Base-by-base conservation (phyloP, 2,329 filamentous ascomycete species). In the Alternaria sp. region DNA sequence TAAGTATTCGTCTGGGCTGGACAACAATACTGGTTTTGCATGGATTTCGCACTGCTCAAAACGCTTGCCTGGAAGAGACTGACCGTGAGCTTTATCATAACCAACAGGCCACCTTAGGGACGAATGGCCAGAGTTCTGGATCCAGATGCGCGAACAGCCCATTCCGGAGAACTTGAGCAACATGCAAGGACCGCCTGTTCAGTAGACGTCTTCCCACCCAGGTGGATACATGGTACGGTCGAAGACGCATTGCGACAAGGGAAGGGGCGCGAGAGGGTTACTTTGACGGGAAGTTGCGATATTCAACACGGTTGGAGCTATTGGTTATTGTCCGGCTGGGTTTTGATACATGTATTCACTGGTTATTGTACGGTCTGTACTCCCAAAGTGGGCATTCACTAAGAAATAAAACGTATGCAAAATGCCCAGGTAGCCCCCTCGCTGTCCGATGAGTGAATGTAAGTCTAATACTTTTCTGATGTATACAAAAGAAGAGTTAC, bases 401-500 rank as follows among this genome's bases (percentile, higher is more conserved):
- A 2, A 26, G 25, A 2, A 26, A 26, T 3, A 9, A 3, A 26
- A 26, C 25, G 9, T 26, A 6, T 9, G 9, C 25, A n/a, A n/a
- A n/a, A n/a, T n/a, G n/a, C n/a, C n/a, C n/a, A 10, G 3, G 9
- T n/a, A 37, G 4, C 33, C 33, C n/a, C 33, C 2, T 37, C 33
- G 33, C 33, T 37, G 1, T 15, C 0, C 8, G 15, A 37, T 18
- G 11, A 41, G 37, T 10, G 5, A 18, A 10, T 11, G n/a, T 41
- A 1, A 18, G 1, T 41, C 9, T 18, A 11, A 18, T 18, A 10
- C 8, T 10, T 3, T 5, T 41, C n/a, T 18, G 3, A 18, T 11
- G 15, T 18, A 18, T 18, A 10, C 2, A 41, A n/a, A 2, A 10
- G 0, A 0, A 5, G 2, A 1, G 6, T 18, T 10, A n/a, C n/a